Evolutionary conservation across 805 yeast genomes (phyloP), one percentile per base, ranked within the genome.

Genomic region (Zygoascus tannicola): DNA sequence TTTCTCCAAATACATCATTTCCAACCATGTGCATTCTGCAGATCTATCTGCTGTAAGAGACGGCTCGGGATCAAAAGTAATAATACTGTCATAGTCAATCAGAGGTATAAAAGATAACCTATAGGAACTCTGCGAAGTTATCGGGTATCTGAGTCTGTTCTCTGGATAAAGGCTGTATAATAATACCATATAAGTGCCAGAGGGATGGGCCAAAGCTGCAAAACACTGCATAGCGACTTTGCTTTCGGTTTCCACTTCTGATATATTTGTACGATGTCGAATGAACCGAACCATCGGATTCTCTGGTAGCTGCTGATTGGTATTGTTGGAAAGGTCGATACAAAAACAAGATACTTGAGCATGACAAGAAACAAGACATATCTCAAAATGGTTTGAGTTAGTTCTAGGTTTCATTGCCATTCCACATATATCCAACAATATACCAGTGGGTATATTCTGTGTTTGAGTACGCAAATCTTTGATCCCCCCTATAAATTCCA

Each of bases 61-160:
- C 2, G 48, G 32, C 39, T 32, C 19, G 8, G 44, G 42, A 16
- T 22, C 23, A 20, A 42, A 38, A 16, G 22, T 22, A 12, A 33
- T 39, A 4, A 22, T 22, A n/a, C 15, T 21, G n/a, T 28, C 21
- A 12, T 33, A 23, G 21, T 32, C 40, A 10, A 26, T 23, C 23
- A 48, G 21, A 1, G 52, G 50, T 4, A 49, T 10, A 35, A 53
- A 52, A 8, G 48, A 45, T 4, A 53, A 26, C 18, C 56, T 32
- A 19, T 42, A 41, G 4, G 43, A 36, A 34, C 41, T 47, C 40
- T 49, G 50, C 2, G 57, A 53, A 12, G 32, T 21, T 5, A 53
- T 44, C 2, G 57, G 56, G 41, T 46, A 53, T 23, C 56, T 41
- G 30, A 52, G 42, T 36, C 34, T 40, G 4, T 46, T 41, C n/a